Evolutionary conservation across 345 rosid species (phyloP), one percentile per base, ranked within the genome.

Genomic region (Rhodamnia rubescens): DNA sequence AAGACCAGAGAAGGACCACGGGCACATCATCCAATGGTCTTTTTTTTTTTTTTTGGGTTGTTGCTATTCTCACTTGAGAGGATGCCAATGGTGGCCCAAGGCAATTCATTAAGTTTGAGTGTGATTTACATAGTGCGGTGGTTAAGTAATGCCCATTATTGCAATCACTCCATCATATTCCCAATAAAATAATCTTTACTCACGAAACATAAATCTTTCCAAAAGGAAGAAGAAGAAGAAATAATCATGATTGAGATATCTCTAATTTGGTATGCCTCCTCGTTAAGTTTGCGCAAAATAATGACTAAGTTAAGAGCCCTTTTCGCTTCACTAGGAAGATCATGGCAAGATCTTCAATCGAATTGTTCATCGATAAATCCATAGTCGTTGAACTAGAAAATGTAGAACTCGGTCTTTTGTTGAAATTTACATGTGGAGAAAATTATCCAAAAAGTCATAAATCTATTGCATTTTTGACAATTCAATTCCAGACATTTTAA

Each of bases 261-360:
- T 69, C n/a, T 55, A 55, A 55, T 21, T 52, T 32, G 78, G 78
- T 32, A 32, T 69, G 78, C 78, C 47, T 32, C 47, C 78, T 69
- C 47, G 15, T 32, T 8, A 32, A 69, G 78, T 69, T 32, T 32
- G 78, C 20, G 18, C 78, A 4, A 69, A 69, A 32, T 32, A 42
- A 69, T 69, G 78, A 22, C 44, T 32, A 8, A 32, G 24, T 18
- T 32, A 59, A 29, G 36, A 27, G 21, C 11, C 42, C 1, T 29
- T 61, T 27, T 15, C 44, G 27, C 29, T 59, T 29, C 18, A 8
- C 1, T 18, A 16, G 44, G 44, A 32, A 1, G 0, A 32, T 64
- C 0, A 1, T 1, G 22, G 0, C 7, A 16, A 7, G 75, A 1
- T 64, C 24, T 64, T 16, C 3, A 8, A 10, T 32, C 0, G 21